phyloP scores from a whole-genome alignment of 768 basidiomycete genomes.

The Royoungia palumana region DNA sequence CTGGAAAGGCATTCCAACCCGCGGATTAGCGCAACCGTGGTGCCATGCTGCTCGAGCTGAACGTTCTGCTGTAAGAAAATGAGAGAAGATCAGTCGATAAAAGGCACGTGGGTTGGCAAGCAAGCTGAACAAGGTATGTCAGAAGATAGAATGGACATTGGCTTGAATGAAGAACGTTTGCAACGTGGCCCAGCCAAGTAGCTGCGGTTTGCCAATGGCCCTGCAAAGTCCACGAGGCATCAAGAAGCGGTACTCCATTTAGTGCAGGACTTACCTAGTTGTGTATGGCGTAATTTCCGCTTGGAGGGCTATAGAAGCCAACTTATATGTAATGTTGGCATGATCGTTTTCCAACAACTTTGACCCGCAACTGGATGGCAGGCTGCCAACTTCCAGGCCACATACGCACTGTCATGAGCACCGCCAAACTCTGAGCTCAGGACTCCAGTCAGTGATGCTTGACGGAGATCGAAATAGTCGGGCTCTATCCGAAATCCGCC shows the following conservation, averaged over 20 bases:
- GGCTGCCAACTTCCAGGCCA: conserved; percentile 3
- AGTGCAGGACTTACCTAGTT: neutral
- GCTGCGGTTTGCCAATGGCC: conserved; percentile 15
- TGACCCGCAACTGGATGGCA: conserved; percentile 1
- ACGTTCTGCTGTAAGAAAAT: neutral
- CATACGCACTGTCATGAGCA: neutral
- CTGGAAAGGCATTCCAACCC: neutral
- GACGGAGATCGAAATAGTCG: neutral
- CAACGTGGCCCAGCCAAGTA: neutral
- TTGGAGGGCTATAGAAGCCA: neutral
- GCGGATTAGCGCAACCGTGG: no score
- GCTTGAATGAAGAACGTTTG: conserved; percentile 10
- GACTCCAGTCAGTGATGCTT: neutral
- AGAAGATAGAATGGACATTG: neutral
- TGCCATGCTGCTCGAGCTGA: no score
- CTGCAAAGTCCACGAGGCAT: conserved; percentile 15
- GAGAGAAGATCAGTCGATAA: neutral
- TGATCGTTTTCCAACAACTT: neutral
- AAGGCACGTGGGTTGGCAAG: conserved; percentile 1
- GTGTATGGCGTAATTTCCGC: conserved; percentile 1
- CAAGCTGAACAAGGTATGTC: neutral
- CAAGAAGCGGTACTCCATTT: neutral
- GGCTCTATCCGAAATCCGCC: neutral
- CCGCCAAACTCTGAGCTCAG: neutral
- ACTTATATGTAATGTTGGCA: neutral